A percentile compares a stretch with the other conserved stretches of the same genome.
These are phyloP conservation scores for Huntiella bhutanensis DNA, from an alignment of 2,329 filamentous ascomycete genomes.

Conservation along the genomic window DNA sequence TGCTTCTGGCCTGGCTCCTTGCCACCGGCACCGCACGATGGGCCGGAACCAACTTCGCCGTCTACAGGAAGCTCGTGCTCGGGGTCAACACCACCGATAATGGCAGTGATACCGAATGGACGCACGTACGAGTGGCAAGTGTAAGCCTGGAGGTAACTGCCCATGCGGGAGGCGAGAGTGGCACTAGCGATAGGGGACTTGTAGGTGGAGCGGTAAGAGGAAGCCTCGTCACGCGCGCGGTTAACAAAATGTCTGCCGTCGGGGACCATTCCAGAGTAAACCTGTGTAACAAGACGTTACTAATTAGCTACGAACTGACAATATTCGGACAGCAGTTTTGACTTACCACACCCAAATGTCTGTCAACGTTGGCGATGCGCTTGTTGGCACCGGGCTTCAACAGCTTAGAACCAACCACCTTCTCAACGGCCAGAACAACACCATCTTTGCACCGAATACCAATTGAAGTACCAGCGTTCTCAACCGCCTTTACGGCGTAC, in stretches of 20 bases:
- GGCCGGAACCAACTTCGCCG: slow-evolving; percentile 72
- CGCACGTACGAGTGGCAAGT: slow-evolving; percentile 94
- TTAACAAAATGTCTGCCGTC: slow-evolving; percentile 91
- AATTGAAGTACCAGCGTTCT: slow-evolving; percentile 90
- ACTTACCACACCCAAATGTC: slow-evolving; percentile 80
- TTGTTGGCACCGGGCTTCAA: slow-evolving; percentile 92
- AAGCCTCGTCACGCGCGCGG: slow-evolving; percentile 82
- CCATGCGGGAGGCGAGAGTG: slow-evolving; percentile 81
- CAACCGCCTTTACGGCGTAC: slow-evolving; percentile 96
- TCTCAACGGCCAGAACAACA: slow-evolving; percentile 88
- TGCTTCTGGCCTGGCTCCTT: slow-evolving; percentile 56
- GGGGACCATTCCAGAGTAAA: slow-evolving; percentile 82
- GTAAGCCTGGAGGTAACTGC: slow-evolving; percentile 90
- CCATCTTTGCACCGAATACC: slow-evolving; percentile 96
- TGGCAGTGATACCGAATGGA: slow-evolving; percentile 90
- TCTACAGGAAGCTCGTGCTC: slow-evolving; percentile 73
- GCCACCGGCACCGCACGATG: slow-evolving; percentile 61
- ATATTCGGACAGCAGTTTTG: neutral
- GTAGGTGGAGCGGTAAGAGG: slow-evolving; percentile 80
- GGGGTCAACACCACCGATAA: slow-evolving; percentile 83
- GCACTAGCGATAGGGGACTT: slow-evolving; percentile 82
- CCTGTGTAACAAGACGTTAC: slow-evolving; percentile 30
- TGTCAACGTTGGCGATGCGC: slow-evolving; percentile 85
- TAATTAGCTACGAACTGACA: slow-evolving; percentile 2
- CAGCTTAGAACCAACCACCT: slow-evolving; percentile 88